These are phyloP conservation scores for Apostasia shenzhenica DNA, from an alignment of 106 monocot genomes.

Conservation along the genomic window DNA sequence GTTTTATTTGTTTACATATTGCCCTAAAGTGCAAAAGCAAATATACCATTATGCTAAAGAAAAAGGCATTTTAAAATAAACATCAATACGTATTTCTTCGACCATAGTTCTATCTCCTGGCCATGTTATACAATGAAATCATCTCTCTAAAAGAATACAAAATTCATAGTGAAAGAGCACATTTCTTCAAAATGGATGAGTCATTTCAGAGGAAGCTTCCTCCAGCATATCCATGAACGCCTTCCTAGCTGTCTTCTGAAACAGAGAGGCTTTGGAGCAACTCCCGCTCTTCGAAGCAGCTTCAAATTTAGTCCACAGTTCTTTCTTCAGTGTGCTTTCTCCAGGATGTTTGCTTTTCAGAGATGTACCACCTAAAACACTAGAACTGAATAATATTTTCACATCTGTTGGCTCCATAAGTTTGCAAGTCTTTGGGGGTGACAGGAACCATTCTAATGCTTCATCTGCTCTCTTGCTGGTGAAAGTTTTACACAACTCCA, in stretches of 20 bases:
- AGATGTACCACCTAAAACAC: constrained; percentile 23
- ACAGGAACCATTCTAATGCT: constrained; percentile 78
- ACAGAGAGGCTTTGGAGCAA: constrained; percentile 30
- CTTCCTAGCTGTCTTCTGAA: constrained; percentile 31
- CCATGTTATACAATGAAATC: not conserved
- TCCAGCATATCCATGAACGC: constrained; percentile 91
- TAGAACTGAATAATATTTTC: constrained; percentile 25
- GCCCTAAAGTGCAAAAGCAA: too few species aligned
- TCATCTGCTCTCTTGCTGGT: constrained; percentile 19
- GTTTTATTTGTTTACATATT: too few species aligned
- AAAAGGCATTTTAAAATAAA: too few species aligned
- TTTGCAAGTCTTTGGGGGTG: constrained; percentile 68
- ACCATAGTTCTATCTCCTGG: too few species aligned
- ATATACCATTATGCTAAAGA: too few species aligned
- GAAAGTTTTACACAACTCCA: constrained; percentile 1
- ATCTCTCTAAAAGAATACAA: too few species aligned
- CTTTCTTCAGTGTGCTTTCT: constrained; percentile 82
- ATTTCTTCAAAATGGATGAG: not conserved
- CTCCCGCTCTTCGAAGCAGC: constrained; percentile 43
- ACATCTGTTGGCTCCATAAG: constrained; percentile 57
- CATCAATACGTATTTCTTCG: too few species aligned
- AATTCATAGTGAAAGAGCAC: not conserved
- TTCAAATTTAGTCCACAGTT: constrained; percentile 84
- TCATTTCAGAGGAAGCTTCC: constrained; percentile 40
- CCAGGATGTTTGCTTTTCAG: constrained; percentile 40